phyloP scores from a whole-genome alignment of 2,329 filamentous ascomycete species.

The Colletotrichum sp. region DNA sequence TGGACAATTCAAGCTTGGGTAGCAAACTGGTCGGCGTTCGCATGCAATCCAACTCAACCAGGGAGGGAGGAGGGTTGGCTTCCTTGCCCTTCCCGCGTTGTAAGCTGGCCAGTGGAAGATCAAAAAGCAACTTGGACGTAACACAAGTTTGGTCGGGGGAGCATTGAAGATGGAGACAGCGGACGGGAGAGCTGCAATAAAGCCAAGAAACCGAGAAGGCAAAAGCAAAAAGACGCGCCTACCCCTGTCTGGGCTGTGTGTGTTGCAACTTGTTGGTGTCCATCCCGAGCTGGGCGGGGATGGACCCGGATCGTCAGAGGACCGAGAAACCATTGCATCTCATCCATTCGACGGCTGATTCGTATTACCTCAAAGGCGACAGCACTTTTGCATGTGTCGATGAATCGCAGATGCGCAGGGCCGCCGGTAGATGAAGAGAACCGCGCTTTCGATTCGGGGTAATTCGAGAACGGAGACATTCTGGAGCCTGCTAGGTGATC shows the following conservation, averaged over 20 bases:
- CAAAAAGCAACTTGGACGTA: background rate
- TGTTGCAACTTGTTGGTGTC: background rate
- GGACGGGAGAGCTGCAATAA: constrained; percentile 1
- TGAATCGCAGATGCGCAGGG: background rate
- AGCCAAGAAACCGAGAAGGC: background rate
- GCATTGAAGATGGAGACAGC: background rate
- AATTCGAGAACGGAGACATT: background rate
- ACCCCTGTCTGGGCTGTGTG: background rate
- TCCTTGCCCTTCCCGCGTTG: background rate
- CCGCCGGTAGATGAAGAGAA: background rate
- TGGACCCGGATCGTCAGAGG: background rate
- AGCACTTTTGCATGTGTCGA: background rate
- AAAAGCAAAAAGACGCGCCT: background rate
- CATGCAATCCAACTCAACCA: background rate
- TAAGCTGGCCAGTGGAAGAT: background rate
- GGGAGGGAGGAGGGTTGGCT: background rate
- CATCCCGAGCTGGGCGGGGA: background rate
- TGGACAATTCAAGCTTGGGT: background rate
- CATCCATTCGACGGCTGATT: background rate
- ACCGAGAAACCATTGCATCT: background rate
- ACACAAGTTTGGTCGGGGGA: background rate
- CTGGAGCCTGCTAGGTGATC: background rate
- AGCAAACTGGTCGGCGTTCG: background rate
- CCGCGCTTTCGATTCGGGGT: background rate
- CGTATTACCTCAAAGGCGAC: background rate